These are phyloP conservation scores for Fusarium brevicatenulatum DNA, from an alignment of 2,329 filamentous ascomycete genomes.

Conservation along the genomic window DNA sequence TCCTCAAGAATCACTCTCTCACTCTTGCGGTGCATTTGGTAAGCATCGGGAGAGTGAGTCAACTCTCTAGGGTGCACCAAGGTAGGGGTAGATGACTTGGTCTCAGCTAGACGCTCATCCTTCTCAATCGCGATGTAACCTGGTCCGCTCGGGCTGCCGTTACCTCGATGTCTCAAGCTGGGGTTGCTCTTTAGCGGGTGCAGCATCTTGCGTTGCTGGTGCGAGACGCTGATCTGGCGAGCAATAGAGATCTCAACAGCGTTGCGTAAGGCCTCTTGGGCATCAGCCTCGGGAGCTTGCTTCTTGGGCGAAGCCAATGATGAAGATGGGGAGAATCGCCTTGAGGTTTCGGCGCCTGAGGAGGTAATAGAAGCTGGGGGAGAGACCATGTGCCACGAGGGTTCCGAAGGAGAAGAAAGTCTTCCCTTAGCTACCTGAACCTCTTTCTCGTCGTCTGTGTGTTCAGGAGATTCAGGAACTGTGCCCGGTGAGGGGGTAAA, in stretches of 20 bases:
- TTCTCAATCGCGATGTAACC: conserved; percentile 39
- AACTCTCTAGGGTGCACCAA: conserved; percentile 53
- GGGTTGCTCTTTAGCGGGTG: conserved; percentile 60
- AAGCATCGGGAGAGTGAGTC: conserved; percentile 47
- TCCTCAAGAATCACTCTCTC: conserved; percentile 60
- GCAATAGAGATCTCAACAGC: conserved; percentile 75
- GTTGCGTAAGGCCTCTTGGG: conserved; percentile 55
- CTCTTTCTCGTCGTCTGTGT: conserved; percentile 43
- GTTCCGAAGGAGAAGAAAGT: conserved; percentile 53
- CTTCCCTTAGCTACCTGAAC: conserved; percentile 43
- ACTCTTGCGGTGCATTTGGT: conserved; percentile 63
- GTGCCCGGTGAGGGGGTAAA: conserved; percentile 41
- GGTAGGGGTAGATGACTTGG: conserved; percentile 57
- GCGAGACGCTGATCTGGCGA: conserved; percentile 72
- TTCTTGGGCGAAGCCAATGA: conserved; percentile 41
- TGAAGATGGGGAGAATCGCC: conserved; percentile 25
- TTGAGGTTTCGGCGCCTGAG: conserved; percentile 18
- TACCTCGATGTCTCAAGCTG: conserved; percentile 35
- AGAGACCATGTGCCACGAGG: conserved; percentile 60
- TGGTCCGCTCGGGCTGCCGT: conserved; percentile 29
- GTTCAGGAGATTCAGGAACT: conserved; percentile 55
- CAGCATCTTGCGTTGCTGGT: conserved; percentile 68
- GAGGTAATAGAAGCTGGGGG: conserved; percentile 50
- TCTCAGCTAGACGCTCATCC: conserved; percentile 49
- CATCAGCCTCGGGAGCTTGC: conserved; percentile 28